Evolutionary conservation across 257 asterid species (phyloP), one percentile per base, ranked within the genome.

Genomic region (Prunella vulgaris): DNA sequence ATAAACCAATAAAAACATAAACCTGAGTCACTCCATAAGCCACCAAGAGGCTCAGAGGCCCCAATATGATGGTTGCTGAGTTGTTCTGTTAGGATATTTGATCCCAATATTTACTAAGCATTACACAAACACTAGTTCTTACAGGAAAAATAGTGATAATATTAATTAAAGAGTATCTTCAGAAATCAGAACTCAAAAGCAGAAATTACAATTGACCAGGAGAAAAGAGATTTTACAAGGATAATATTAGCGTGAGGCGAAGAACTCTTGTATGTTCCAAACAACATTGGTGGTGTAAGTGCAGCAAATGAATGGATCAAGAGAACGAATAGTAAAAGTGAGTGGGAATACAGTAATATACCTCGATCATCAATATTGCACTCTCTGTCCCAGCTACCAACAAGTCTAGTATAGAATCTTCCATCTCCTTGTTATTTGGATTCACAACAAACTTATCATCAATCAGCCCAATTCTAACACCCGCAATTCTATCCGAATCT

Each of bases 301-400:
- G 21, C 42, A 52, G 42, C 33, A 32, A 61, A 9, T 35, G 46
- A n/a, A n/a, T n/a, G n/a, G n/a, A n/a, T n/a, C n/a, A n/a, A n/a
- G 72, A 64, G 27, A 44, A 37, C n/a, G n/a, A n/a, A 30, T 8
- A 35, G 38, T 48, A 18, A 71, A 21, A 24, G 53, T 54, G 48
- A 40, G 68, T 61, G 46, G 68, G 62, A 63, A 60, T 53, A 17
- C 35, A 30, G 37, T 56, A 79, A 72, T 62, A 56, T 70, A 90
- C 97, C 95, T 93, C 99, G 62, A 93, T 93, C 99, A 93, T 93
- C 78, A 90, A 79, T 76, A 89, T 84, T 64, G 97, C 97, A 81
- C 81, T 80, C 46, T 84, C 90, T 14, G 99, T 88, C 77, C 99
- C 99, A 60, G 99, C 97, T 69, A 93, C 76, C 82, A 93, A 67